Base-by-base conservation (phyloP, 148 eudicot genomes). In the Persicaria maculosa region DNA sequence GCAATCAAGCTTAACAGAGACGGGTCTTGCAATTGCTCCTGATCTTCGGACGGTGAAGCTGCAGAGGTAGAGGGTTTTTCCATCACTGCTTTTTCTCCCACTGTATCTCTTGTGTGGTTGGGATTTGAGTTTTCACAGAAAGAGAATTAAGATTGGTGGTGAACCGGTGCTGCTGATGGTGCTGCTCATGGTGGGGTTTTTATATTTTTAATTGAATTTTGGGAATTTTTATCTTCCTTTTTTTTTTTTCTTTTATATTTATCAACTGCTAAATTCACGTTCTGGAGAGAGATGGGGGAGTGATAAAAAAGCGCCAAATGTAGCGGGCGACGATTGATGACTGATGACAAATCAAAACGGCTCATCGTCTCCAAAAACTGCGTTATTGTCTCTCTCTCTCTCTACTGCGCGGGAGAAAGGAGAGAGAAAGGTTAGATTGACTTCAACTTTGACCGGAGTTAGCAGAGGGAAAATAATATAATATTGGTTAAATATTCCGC, bases 31-130 rank as follows among this genome's bases (percentile, higher is more conserved):
- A 74, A 48, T 12, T 50, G 43, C 68, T 61, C 54, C 12, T 31
- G 40, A 31, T 80, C 65, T 15, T 44, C 50, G 15, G 55, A 47
- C 6, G 74, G 67, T 71, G 77, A 65, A 44, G 46, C 3, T 44
- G 55, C 44, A 8, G 73, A 69, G 74, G 48, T 47, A 76, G 83
- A 80, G 19, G 74, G 74, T 19, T 47, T 72, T 16, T 72, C 57
- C 74, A 69, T 65, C 45, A 4, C 36, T 47, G 4, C 44, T 70
- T 9, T 48, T 10, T 9, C 25, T 12, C 22, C 14, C 68, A 1
- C 40, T 40, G 6, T 65, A 5, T 48, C 52, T 48, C 15, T 40
- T 40, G 40, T 40, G 46, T 14, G 70, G 70, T 8, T 36, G 70
- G 46, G 70, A 65, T 43, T 65, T 40, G 9, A 36, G 19, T 40